Base-by-base conservation (phyloP, 306 rosid genomes). In the Acacia acuminata region DNA sequence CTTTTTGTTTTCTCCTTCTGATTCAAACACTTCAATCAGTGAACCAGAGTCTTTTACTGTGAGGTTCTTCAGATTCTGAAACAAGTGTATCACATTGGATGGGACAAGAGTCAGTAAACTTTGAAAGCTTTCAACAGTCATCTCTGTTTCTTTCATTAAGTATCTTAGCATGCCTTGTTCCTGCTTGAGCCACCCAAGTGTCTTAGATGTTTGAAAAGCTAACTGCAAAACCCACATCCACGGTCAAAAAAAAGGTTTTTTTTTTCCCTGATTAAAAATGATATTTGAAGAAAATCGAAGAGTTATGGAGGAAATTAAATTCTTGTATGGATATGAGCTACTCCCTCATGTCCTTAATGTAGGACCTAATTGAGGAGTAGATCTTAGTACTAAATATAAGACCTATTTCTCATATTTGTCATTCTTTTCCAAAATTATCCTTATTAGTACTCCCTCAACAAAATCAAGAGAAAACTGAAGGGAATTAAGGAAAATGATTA, bases 1-100 rank as follows among this genome's bases (percentile, higher is more conserved):
- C 51, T 38, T 51, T 34, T 30, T 7, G 42, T 51, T 47, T 75
- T 51, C 67, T 79, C 67, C 82, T 78, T 50, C 75, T 15, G 76
- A 69, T 25, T 79, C 77, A 79, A 79, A 79, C 77, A 69, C 56
- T 50, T 79, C 77, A 36, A 79, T 43, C 56, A 79, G 20, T 15
- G 77, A 79, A 55, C 30, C 30, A 69, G 77, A 79, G 56, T 69
- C 47, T 79, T 68, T 79, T 22, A 79, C 24, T 22, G 82, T 69
- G 82, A 79, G 82, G 61, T 79, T 45, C 67, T 79, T 79, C 7
- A 79, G 76, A 24, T 79, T 36, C 44, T 79, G 76, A 69, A 79
- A 69, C 19, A 69, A 53, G 76, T 79, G 56, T 24, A 68, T 79
- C 53, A 69, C 55, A 51, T 79, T 69, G 48, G 68, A 79, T 27